Percentiles rank a stretch among this genome's conserved stretches.
Evolutionary conservation across 164 flowering plant species (phyloP).

Genomic region (Amborella trichopoda): DNA sequence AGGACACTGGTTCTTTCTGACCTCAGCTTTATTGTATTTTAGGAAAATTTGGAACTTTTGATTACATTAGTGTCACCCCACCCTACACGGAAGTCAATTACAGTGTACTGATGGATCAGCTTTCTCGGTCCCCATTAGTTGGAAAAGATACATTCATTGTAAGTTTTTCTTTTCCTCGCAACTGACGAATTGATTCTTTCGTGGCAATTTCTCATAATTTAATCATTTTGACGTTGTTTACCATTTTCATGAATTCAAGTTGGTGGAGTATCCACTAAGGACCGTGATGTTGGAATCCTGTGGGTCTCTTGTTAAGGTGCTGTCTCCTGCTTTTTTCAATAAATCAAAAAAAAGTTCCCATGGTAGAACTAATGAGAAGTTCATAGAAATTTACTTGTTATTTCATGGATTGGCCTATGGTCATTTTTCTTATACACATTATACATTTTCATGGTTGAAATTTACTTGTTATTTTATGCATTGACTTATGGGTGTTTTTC

Average conservation of each 20-base stretch:
- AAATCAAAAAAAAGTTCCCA: too few species aligned
- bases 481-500: background rate
- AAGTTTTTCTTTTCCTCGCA: conserved; percentile 16
- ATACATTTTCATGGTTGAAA: background rate
- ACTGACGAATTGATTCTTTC: background rate
- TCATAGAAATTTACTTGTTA: background rate
- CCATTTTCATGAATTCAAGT: conserved; percentile 21
- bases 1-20: too few species aligned
- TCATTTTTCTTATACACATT: background rate
- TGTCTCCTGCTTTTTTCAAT: background rate
- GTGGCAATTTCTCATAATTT: background rate
- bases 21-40: too few species aligned
- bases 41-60: conserved; percentile 50
- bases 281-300: conserved; percentile 71
- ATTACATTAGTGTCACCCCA: conserved; percentile 89
- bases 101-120: conserved; percentile 56
- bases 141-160: conserved; percentile 78
- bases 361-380: too few species aligned
- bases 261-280: conserved; percentile 74
- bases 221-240: too few species aligned
- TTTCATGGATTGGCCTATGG: background rate
- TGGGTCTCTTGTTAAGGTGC: conserved; percentile 69
- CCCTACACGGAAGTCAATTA: conserved; percentile 80
- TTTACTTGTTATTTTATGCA: background rate
- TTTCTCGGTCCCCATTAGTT: conserved; percentile 51